Evolutionary conservation across 306 rosid species (phyloP).

Genomic region (Rubus idaeus): DNA sequence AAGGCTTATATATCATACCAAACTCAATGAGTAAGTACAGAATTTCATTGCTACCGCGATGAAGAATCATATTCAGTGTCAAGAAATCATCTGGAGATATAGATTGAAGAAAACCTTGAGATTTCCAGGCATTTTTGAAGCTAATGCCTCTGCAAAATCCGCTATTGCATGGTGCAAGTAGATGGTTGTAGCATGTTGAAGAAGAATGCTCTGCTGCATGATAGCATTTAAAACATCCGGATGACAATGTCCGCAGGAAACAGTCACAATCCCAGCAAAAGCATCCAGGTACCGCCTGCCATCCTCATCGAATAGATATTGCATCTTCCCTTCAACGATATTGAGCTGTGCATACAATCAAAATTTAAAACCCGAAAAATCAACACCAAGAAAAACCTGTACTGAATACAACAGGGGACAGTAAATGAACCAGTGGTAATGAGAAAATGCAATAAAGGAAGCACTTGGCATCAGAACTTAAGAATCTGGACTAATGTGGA

Average conservation of each 20-base stretch:
- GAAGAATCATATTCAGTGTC: background rate
- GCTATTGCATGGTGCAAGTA: slow-evolving; percentile 70
- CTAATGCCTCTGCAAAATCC: slow-evolving; percentile 81
- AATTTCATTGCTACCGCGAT: background rate
- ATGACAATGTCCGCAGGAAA: slow-evolving; percentile 95
- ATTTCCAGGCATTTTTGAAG: slow-evolving; percentile 84
- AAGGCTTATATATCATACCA: background rate
- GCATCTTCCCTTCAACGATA: slow-evolving; percentile 97
- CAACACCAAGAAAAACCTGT: background rate
- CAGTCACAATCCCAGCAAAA: slow-evolving; percentile 95
- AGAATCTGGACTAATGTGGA: background rate
- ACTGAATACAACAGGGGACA: background rate
- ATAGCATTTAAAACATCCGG: slow-evolving; percentile 70
- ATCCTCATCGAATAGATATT: slow-evolving; percentile 77
- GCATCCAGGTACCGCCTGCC: slow-evolving; percentile 96
- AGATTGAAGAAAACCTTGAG: slow-evolving; percentile 47
- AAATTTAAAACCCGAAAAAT: slow-evolving; percentile 23
- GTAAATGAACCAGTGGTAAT: background rate
- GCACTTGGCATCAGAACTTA: background rate
- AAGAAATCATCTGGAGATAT: background rate
- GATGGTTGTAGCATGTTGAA: slow-evolving; percentile 84
- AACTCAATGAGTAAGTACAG: background rate
- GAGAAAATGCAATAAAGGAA: background rate
- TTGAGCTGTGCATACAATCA: slow-evolving; percentile 51
- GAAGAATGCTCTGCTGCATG: slow-evolving; percentile 72